Percentiles rank a stretch among this genome's conserved stretches.
These are phyloP conservation scores for Mycena pura DNA, from an alignment of 768 basidiomycete genomes.

Conservation along the genomic window DNA sequence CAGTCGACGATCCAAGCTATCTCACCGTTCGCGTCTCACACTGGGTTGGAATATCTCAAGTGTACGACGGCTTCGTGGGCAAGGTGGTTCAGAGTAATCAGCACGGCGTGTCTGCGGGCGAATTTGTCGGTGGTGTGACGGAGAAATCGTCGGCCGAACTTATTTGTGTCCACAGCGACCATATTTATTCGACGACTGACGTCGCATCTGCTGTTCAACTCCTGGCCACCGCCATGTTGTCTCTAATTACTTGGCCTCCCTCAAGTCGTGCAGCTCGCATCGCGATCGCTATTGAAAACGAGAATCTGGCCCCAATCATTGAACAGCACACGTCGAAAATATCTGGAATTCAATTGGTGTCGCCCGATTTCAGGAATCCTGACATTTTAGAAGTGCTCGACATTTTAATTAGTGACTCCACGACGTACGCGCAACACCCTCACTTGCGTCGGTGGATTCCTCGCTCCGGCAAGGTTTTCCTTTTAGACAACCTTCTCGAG, in stretches of 20 bases:
- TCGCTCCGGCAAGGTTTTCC: neutral
- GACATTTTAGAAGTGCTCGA: neutral
- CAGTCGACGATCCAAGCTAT: neutral
- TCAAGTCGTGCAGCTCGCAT: neutral
- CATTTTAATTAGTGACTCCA: constrained; percentile 5
- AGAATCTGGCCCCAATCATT: neutral
- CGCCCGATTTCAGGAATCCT: neutral
- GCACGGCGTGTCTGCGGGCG: neutral
- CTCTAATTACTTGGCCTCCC: neutral
- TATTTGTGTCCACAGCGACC: neutral
- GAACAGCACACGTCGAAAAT: neutral
- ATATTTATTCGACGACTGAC: neutral
- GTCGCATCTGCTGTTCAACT: neutral
- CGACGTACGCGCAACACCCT: neutral
- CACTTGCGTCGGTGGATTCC: constrained; percentile 18
- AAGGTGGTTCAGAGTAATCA: neutral
- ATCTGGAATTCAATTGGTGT: neutral
- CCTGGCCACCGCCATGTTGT: neutral
- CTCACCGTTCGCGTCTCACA: neutral
- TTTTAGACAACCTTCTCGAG: constrained; percentile 1
- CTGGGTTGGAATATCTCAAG: neutral
- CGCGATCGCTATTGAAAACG: neutral
- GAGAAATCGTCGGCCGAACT: neutral
- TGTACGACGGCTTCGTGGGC: constrained; percentile 10
- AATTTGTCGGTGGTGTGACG: neutral